Conservation (phyloP, 768 basidiomycete genomes). For the Phylloporus rhodoxanthus region DNA sequence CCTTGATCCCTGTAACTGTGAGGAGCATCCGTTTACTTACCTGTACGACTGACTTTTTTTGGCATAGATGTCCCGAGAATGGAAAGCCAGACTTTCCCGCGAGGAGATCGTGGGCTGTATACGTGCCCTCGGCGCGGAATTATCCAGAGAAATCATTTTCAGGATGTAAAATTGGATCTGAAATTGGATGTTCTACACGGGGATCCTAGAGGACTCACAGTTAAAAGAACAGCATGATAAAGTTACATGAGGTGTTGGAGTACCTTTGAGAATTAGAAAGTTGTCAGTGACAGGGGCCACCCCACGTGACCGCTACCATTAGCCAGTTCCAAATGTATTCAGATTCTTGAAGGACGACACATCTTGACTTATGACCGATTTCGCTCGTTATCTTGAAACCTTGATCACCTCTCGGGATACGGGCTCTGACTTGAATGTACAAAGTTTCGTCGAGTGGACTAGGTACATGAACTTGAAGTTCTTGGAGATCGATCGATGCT, state of each 20-base stretch:
- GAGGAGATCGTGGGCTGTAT: constrained; percentile 39
- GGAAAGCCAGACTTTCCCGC: constrained; percentile 28
- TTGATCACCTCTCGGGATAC: constrained; percentile 13
- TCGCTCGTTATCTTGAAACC: constrained; percentile 19
- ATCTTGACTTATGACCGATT: constrained; percentile 16
- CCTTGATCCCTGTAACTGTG: constrained; percentile 25
- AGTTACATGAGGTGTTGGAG: too few species aligned
- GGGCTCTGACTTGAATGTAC: constrained; percentile 10
- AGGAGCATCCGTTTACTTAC: constrained; percentile 3
- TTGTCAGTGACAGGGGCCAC: background rate
- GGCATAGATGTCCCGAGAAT: constrained; percentile 20
- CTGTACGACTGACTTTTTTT: constrained; percentile 7
- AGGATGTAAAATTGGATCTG: constrained; percentile 10
- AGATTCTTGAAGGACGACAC: background rate
- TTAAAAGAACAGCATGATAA: background rate
- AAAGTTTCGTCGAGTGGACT: constrained; percentile 19
- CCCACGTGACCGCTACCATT: background rate
- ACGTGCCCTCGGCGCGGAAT: constrained; percentile 37
- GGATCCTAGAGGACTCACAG: background rate
- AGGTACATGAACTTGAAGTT: constrained; percentile 14
- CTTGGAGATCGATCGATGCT: constrained; percentile 10
- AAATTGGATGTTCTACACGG: background rate
- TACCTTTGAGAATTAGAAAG: too few species aligned
- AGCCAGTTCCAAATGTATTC: background rate
- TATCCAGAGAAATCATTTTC: constrained; percentile 40